Evolutionary conservation across 2,329 filamentous ascomycete species (phyloP).

Genomic region (Neopestalotiopsis rosae): DNA sequence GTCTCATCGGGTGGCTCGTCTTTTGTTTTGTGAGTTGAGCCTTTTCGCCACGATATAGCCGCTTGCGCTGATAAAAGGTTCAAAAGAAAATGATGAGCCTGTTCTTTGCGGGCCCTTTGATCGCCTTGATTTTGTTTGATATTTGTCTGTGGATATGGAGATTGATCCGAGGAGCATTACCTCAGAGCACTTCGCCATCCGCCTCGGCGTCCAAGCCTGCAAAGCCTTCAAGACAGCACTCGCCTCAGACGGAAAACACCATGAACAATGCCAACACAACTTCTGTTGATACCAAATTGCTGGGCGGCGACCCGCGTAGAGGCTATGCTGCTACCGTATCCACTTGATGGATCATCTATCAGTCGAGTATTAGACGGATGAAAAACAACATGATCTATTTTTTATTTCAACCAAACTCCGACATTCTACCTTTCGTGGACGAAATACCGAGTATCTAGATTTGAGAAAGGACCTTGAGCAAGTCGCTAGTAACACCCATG

Average conservation of each 20-base stretch:
- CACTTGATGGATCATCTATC: neutral
- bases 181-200: slow-evolving; percentile 14
- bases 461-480: slow-evolving; percentile 85
- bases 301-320: neutral
- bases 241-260: neutral
- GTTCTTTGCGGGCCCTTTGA: slow-evolving; percentile 51
- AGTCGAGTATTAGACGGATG: neutral
- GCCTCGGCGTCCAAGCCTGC: neutral
- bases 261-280: neutral
- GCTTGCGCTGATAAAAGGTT: neutral
- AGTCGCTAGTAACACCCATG: slow-evolving; percentile 94
- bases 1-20: slow-evolving; percentile 35
- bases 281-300: neutral
- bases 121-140: slow-evolving; percentile 56
- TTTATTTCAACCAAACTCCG: slow-evolving; percentile 16
- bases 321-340: neutral
- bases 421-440: slow-evolving; percentile 12
- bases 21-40: slow-evolving; percentile 36
- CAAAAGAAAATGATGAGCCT: slow-evolving; percentile 42
- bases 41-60: neutral
- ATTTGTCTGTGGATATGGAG: slow-evolving; percentile 60
- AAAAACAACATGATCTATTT: neutral
- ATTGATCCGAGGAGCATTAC: slow-evolving; percentile 35
- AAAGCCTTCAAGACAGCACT: neutral
- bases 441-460: slow-evolving; percentile 49